These are phyloP conservation scores for Nymphaea thermarum DNA, from an alignment of 164 flowering plant species.

Conservation along the genomic window DNA sequence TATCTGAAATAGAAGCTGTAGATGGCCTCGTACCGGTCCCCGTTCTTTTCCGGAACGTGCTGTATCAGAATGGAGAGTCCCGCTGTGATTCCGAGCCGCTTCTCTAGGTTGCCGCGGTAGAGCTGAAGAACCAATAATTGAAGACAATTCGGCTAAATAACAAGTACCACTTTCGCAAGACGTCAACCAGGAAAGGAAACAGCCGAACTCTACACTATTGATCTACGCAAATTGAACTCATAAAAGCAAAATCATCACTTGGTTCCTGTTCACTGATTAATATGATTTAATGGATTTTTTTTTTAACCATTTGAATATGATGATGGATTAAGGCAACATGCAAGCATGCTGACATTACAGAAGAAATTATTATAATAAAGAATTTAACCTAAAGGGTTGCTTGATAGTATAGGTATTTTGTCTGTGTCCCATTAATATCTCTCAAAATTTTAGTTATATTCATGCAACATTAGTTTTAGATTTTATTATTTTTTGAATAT, in stretches of 20 bases:
- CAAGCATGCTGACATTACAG: too few relatives aligned
- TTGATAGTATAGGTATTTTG: too few relatives aligned
- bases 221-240: background rate
- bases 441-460: too few relatives aligned
- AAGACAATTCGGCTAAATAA: background rate
- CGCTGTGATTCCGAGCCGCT: slow-evolving; percentile 48
- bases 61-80: slow-evolving; percentile 51
- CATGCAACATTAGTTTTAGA: too few relatives aligned
- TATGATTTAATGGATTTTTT: too few relatives aligned
- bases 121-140: slow-evolving; percentile 9
- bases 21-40: slow-evolving; percentile 60
- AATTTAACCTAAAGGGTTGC: too few relatives aligned
- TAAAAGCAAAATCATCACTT: background rate
- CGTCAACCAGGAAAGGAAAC: background rate
- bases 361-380: too few relatives aligned
- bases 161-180: background rate
- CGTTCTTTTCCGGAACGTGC: slow-evolving; percentile 50
- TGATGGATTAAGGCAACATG: too few relatives aligned
- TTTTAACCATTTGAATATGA: too few relatives aligned
- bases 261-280: background rate
- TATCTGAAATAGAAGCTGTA: slow-evolving; percentile 74
- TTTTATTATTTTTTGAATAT: too few relatives aligned
- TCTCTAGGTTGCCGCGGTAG: slow-evolving; percentile 49
- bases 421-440: too few relatives aligned
- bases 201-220: background rate